These are phyloP conservation scores for Geotrichum klebahnii DNA, from an alignment of 1,139 yeast species.

Conservation along the genomic window DNA sequence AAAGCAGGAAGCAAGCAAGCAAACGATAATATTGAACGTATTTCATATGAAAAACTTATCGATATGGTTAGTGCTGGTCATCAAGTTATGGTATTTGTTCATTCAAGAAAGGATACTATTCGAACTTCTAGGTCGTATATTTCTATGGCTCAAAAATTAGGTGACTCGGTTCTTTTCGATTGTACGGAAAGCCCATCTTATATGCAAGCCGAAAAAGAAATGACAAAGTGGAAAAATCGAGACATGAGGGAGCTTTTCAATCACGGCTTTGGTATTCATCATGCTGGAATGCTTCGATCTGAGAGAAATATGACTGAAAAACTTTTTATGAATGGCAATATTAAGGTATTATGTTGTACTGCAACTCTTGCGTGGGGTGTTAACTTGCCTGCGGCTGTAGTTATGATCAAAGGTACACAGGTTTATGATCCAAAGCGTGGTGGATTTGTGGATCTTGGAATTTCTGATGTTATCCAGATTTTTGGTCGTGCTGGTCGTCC, in stretches of 20 bases:
- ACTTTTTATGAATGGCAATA: slow-evolving; percentile 79
- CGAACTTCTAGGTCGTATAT: slow-evolving; percentile 75
- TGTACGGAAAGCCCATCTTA: slow-evolving; percentile 49
- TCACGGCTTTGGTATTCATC: slow-evolving; percentile 88
- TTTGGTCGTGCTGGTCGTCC: slow-evolving; percentile 99
- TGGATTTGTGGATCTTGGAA: slow-evolving; percentile 88
- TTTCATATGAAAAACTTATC: slow-evolving; percentile 70
- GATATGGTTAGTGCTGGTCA: slow-evolving; percentile 65
- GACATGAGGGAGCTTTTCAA: slow-evolving; percentile 79
- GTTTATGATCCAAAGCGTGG: slow-evolving; percentile 93
- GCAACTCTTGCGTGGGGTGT: slow-evolving; percentile 99
- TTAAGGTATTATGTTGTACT: slow-evolving; percentile 89
- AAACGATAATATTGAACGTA: slow-evolving; percentile 68
- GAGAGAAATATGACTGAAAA: slow-evolving; percentile 89
- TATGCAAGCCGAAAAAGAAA: slow-evolving; percentile 57
- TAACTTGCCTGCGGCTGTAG: slow-evolving; percentile 96
- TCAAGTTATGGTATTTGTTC: slow-evolving; percentile 96
- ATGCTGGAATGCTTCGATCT: slow-evolving; percentile 92
- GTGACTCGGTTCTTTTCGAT: slow-evolving; percentile 54
- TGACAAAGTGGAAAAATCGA: slow-evolving; percentile 67
- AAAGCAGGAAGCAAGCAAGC: slow-evolving; percentile 73
- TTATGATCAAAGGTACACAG: slow-evolving; percentile 92
- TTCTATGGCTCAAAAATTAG: slow-evolving; percentile 61
- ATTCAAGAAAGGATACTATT: slow-evolving; percentile 88
- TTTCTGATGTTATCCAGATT: slow-evolving; percentile 94